Percentiles rank a stretch among this genome's conserved stretches.
Evolutionary conservation across 1,284 basidiomycete species (phyloP).

Genomic region (Sporisorium graminicola): DNA sequence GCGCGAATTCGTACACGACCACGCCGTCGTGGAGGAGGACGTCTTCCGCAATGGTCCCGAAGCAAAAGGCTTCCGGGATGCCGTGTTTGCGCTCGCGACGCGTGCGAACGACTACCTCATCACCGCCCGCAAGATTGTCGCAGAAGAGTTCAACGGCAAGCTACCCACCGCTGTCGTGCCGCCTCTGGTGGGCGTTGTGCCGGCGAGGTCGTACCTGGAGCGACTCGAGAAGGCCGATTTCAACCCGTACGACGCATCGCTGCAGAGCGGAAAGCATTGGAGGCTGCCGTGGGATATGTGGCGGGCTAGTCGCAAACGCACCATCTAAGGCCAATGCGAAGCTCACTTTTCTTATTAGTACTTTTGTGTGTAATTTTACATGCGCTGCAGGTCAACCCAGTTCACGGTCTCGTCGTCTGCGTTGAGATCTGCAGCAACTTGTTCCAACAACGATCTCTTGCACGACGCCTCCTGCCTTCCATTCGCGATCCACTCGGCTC

Average conservation of each 20-base stretch:
- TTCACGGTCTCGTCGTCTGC: not conserved
- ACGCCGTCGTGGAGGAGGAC: constrained; percentile 86
- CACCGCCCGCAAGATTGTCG: constrained; percentile 83
- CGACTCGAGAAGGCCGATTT: constrained; percentile 84
- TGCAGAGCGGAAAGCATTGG: constrained; percentile 82
- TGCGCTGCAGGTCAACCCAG: not conserved
- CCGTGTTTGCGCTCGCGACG: constrained; percentile 89
- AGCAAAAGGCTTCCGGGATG: constrained; percentile 77
- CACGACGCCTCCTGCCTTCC: not conserved
- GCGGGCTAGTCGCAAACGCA: constrained; percentile 74
- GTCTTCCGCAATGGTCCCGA: constrained; percentile 80
- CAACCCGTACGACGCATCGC: constrained; percentile 80
- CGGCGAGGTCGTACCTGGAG: constrained; percentile 79
- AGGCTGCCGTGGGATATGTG: constrained; percentile 87
- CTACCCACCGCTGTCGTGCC: constrained; percentile 79
- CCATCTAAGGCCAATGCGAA: constrained; percentile 58
- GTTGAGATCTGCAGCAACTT: not conserved
- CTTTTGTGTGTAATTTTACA: constrained; percentile 22
- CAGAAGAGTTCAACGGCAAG: constrained; percentile 74
- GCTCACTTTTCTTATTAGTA: not conserved
- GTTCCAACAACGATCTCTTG: not conserved
- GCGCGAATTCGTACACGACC: constrained; percentile 82
- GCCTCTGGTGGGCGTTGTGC: constrained; percentile 82
- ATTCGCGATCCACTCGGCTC: not conserved
- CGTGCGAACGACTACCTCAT: constrained; percentile 89